Percentiles rank a stretch among this genome's conserved stretches.
Conservation (phyloP, 148 eudicot species). For the Rhododendron simsii region DNA sequence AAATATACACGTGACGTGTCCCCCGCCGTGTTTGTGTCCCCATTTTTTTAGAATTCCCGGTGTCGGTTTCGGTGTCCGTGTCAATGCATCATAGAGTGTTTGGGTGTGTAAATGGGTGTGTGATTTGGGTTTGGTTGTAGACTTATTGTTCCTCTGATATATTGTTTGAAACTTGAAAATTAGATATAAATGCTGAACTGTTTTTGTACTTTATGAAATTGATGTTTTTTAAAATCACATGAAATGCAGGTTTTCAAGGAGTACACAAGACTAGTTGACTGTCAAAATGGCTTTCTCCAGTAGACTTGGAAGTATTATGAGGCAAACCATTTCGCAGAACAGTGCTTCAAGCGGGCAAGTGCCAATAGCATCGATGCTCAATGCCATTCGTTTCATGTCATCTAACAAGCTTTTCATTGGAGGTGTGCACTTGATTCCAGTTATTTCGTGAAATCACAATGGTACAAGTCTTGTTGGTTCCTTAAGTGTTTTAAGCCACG, state of each 20-base stretch:
- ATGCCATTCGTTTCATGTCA: constrained; percentile 63
- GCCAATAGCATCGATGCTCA: constrained; percentile 42
- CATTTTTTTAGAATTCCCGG: no score
- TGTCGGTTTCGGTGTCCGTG: no score
- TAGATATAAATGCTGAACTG: no score
- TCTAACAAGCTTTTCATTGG: constrained; percentile 75
- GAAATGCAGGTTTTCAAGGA: constrained; percentile 10
- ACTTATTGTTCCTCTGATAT: no score
- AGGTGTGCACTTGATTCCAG: constrained; percentile 31
- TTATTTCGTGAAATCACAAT: background rate
- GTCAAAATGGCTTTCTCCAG: constrained; percentile 58
- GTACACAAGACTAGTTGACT: background rate
- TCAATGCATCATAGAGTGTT: no score
- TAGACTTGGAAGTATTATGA: constrained; percentile 54
- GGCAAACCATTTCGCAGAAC: constrained; percentile 38
- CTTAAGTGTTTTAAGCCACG: background rate
- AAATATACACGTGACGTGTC: no score
- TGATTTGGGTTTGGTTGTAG: no score
- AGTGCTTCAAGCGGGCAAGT: constrained; percentile 18
- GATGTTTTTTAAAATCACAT: background rate
- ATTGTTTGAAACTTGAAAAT: no score
- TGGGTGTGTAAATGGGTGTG: no score
- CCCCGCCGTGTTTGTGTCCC: no score
- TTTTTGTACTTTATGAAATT: no score
- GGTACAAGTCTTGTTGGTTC: background rate